Evolutionary conservation across 768 basidiomycete genomes (phyloP).

Genomic region (Collybia mongolica): DNA sequence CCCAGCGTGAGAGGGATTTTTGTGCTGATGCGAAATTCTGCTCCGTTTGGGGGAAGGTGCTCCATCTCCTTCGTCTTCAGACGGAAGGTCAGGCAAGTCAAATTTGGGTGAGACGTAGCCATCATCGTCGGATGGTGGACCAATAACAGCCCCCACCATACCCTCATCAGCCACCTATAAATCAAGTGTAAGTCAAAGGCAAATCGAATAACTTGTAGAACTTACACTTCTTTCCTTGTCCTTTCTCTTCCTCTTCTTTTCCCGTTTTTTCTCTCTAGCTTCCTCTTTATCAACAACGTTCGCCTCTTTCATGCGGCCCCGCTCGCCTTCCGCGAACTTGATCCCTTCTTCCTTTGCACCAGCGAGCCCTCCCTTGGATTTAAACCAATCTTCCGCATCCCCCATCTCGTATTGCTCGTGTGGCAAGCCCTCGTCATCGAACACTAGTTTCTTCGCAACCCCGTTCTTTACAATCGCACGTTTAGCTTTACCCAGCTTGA

Average conservation of each 20-base stretch:
- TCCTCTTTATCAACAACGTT: conserved; percentile 80
- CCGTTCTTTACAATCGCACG: conserved; percentile 68
- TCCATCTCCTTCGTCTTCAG: conserved; percentile 30
- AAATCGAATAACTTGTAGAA: too few relatives aligned
- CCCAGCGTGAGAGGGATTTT: neutral
- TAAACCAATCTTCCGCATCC: conserved; percentile 69
- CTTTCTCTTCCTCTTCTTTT: conserved; percentile 92
- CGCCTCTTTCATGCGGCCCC: conserved; percentile 63
- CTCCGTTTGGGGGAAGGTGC: conserved; percentile 28
- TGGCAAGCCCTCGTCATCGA: conserved; percentile 83
- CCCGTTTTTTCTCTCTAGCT: conserved; percentile 83
- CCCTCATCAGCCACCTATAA: conserved; percentile 27
- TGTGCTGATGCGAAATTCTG: conserved; percentile 12
- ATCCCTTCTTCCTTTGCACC: conserved; percentile 66
- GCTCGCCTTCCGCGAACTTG: conserved; percentile 72
- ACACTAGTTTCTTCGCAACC: conserved; percentile 72
- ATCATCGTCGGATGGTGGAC: conserved; percentile 35
- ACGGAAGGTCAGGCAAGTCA: conserved; percentile 34
- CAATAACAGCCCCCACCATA: conserved; percentile 33
- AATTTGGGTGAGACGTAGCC: conserved; percentile 76
- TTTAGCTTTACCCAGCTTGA: conserved; percentile 71
- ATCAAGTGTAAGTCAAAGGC: conserved; percentile 8
- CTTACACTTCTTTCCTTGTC: conserved; percentile 56
- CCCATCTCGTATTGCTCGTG: conserved; percentile 85
- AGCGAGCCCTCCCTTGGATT: conserved; percentile 58